Conservation (phyloP, 192 early-diverging fungal genomes). For the Coemansia sp. region DNA sequence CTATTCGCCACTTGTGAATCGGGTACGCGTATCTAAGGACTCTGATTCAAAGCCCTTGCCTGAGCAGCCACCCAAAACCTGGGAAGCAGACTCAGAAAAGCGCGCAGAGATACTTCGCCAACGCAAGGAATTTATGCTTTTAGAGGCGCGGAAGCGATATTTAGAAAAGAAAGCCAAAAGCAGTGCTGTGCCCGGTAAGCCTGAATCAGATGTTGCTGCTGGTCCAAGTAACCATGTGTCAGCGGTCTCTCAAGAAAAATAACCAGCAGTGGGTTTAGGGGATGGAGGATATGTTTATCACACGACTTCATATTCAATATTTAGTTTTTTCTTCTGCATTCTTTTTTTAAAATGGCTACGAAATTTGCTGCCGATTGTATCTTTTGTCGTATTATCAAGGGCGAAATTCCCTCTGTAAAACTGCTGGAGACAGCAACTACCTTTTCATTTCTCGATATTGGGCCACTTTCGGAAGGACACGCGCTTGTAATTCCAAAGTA, state of each 20-base stretch:
- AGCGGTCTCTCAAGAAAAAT: no score
- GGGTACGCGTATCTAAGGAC: slow-evolving; percentile 31
- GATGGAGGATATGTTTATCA: no score
- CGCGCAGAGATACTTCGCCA: slow-evolving; percentile 34
- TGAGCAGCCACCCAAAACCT: slow-evolving; percentile 36
- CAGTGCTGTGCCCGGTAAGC: background rate
- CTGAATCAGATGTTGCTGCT: background rate
- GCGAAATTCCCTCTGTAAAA: slow-evolving; percentile 82
- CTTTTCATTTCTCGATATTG: slow-evolving; percentile 81
- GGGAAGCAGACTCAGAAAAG: slow-evolving; percentile 41
- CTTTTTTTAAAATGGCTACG: slow-evolving; percentile 22
- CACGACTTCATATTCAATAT: no score
- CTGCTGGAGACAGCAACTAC: slow-evolving; percentile 78
- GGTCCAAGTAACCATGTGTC: no score
- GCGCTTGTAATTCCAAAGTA: slow-evolving; percentile 53
- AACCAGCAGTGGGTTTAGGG: no score
- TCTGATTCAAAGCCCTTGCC: slow-evolving; percentile 18
- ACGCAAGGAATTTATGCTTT: slow-evolving; percentile 50
- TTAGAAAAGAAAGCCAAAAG: slow-evolving; percentile 24
- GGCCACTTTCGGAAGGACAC: slow-evolving; percentile 73
- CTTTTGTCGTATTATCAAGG: slow-evolving; percentile 89
- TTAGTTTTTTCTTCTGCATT: background rate
- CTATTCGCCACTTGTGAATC: slow-evolving; percentile 40
- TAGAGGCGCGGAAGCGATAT: slow-evolving; percentile 47
- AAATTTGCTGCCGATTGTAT: slow-evolving; percentile 62